These are phyloP conservation scores for Artomyces pyxidatus DNA, from an alignment of 768 basidiomycete species.

Conservation along the genomic window DNA sequence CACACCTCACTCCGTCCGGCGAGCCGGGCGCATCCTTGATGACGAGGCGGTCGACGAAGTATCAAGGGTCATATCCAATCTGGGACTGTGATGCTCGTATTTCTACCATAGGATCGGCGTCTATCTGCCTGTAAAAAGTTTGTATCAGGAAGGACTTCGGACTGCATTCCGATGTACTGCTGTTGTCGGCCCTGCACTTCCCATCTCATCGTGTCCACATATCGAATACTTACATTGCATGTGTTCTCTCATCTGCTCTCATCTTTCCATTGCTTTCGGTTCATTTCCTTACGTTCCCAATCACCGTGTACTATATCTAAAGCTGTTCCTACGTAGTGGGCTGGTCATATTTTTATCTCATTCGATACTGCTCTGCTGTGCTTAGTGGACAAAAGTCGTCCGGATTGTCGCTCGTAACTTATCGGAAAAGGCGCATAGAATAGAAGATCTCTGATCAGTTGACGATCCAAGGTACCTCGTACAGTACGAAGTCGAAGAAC, in stretches of 20 bases:
- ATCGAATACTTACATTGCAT: slow-evolving; percentile 10
- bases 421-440: too few species aligned
- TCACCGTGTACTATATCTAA: slow-evolving; percentile 31
- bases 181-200: slow-evolving; percentile 5
- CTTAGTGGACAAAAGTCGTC: neutral
- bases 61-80: slow-evolving; percentile 64
- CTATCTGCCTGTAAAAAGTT: slow-evolving; percentile 10
- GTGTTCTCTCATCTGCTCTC: slow-evolving; percentile 14
- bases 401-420: too few species aligned
- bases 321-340: slow-evolving; percentile 45
- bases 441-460: slow-evolving; percentile 34
- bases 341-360: slow-evolving; percentile 52
- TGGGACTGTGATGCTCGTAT: slow-evolving; percentile 21
- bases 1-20: slow-evolving; percentile 19
- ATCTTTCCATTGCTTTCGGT: slow-evolving; percentile 3
- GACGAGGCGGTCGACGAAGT: slow-evolving; percentile 62
- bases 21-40: slow-evolving; percentile 30
- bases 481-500: slow-evolving; percentile 90
- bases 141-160: slow-evolving; percentile 18
- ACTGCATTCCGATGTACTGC: slow-evolving; percentile 6
- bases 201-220: slow-evolving; percentile 10
- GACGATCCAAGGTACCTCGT: slow-evolving; percentile 87
- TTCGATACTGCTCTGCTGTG: slow-evolving; percentile 14
- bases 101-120: slow-evolving; percentile 3
- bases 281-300: slow-evolving; percentile 3